These are phyloP conservation scores for Cladorrhinum samala DNA, from an alignment of 495 filamentous ascomycete genomes.

Conservation along the genomic window DNA sequence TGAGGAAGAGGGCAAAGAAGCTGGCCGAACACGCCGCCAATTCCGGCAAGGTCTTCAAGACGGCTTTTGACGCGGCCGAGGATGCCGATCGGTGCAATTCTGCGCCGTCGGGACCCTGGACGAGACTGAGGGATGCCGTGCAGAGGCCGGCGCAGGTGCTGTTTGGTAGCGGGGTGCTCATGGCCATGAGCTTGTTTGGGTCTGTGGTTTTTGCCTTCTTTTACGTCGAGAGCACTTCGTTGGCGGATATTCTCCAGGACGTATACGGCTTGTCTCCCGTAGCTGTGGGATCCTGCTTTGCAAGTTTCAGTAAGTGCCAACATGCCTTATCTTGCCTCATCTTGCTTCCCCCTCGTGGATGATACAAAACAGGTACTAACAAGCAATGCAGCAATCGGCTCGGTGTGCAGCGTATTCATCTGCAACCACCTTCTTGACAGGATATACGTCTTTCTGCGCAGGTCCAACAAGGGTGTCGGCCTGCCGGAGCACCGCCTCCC, in stretches of 20 bases:
- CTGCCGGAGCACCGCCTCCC: conserved; percentile 48
- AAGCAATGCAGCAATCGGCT: conserved; percentile 46
- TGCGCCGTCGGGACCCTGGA: background rate
- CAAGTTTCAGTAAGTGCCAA: conserved; percentile 52
- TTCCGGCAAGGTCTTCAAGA: conserved; percentile 18
- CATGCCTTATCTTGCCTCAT: no score
- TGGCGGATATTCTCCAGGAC: conserved; percentile 45
- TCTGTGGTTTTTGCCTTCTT: conserved; percentile 46
- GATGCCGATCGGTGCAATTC: conserved; percentile 22
- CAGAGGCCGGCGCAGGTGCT: conserved; percentile 44
- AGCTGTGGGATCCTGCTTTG: conserved; percentile 39
- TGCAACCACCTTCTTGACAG: conserved; percentile 44
- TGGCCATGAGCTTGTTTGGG: conserved; percentile 45
- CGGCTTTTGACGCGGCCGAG: conserved; percentile 28
- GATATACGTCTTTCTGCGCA: conserved; percentile 45
- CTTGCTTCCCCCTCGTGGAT: no score
- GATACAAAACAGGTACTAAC: no score
- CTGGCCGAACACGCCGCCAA: conserved; percentile 34
- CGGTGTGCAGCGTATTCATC: conserved; percentile 38
- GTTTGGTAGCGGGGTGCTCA: conserved; percentile 41
- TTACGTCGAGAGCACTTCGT: conserved; percentile 48
- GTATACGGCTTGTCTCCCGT: conserved; percentile 43
- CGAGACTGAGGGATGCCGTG: conserved; percentile 36
- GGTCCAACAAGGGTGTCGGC: conserved; percentile 30
- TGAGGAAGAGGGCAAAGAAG: conserved; percentile 36